phyloP scores from a whole-genome alignment of 345 rosid species.

The Heritiera fomes region DNA sequence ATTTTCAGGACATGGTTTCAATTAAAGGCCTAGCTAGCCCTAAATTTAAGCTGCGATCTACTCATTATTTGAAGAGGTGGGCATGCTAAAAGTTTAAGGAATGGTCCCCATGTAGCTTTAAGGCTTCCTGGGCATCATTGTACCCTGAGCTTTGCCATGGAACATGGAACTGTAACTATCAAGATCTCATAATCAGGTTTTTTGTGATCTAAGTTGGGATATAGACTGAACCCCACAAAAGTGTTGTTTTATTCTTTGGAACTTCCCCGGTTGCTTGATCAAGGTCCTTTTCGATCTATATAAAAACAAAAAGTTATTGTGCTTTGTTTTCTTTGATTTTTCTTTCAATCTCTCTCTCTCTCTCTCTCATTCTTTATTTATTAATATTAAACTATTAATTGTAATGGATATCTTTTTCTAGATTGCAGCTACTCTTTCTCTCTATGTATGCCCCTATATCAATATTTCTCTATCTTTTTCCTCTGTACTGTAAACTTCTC shows the following conservation, averaged over 20 bases:
- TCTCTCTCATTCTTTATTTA: too few species aligned
- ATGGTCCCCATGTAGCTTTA: constrained; percentile 56
- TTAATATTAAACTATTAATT: neutral
- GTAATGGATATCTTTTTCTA: neutral
- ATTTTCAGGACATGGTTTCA: constrained; percentile 33
- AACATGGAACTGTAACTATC: constrained; percentile 80
- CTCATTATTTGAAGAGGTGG: constrained; percentile 7
- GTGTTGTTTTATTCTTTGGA: constrained; percentile 40
- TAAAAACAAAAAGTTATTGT: constrained; percentile 1
- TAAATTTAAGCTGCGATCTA: constrained; percentile 2
- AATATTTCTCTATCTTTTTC: too few species aligned
- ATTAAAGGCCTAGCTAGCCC: constrained; percentile 8
- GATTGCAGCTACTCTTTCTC: neutral
- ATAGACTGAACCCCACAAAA: constrained; percentile 24
- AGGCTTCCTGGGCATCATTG: constrained; percentile 48
- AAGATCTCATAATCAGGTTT: constrained; percentile 54
- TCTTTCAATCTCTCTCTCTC: too few species aligned
- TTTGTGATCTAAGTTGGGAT: constrained; percentile 59
- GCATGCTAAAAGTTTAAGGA: constrained; percentile 27
- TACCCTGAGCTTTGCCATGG: constrained; percentile 56
- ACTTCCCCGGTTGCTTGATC: constrained; percentile 17
- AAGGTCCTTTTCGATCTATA: constrained; percentile 20
- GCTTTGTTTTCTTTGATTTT: neutral
- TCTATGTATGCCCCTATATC: too few species aligned
- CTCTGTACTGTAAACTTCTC: too few species aligned